Conservation (phyloP, 495 filamentous ascomycete species). For the Stereocaulon alpinum region DNA sequence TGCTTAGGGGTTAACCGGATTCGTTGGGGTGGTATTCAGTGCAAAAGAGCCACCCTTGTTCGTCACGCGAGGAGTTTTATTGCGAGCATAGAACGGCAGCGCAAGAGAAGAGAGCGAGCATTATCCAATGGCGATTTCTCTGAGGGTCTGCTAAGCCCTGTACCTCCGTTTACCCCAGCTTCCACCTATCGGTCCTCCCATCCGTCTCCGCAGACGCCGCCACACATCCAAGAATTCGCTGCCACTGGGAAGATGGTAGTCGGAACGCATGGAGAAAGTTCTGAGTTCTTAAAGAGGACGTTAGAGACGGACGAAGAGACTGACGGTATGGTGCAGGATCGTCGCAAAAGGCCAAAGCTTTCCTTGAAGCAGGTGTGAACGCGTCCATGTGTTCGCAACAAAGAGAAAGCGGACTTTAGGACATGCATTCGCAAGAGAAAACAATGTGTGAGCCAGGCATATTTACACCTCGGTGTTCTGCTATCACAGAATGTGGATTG, state of each 20-base stretch:
- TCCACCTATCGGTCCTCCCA: neutral
- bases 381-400: too few relatives aligned
- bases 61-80: neutral
- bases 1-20: constrained; percentile 5
- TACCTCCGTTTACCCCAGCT: neutral
- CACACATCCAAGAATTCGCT: neutral
- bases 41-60: neutral
- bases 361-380: neutral
- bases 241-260: neutral
- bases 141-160: neutral
- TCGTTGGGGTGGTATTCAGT: constrained; percentile 6
- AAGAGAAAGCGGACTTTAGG: too few relatives aligned
- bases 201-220: neutral
- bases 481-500: too few relatives aligned
- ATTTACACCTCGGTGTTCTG: too few relatives aligned
- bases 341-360: neutral
- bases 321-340: neutral
- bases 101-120: neutral
- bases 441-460: too few relatives aligned
- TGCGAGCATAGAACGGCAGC: neutral
- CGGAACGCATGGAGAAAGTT: neutral
- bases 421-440: too few relatives aligned
- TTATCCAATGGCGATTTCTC: neutral
- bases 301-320: neutral
- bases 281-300: neutral